Evolutionary conservation across 805 yeast genomes (phyloP).

Genomic region (Candida cerambycidarum): DNA sequence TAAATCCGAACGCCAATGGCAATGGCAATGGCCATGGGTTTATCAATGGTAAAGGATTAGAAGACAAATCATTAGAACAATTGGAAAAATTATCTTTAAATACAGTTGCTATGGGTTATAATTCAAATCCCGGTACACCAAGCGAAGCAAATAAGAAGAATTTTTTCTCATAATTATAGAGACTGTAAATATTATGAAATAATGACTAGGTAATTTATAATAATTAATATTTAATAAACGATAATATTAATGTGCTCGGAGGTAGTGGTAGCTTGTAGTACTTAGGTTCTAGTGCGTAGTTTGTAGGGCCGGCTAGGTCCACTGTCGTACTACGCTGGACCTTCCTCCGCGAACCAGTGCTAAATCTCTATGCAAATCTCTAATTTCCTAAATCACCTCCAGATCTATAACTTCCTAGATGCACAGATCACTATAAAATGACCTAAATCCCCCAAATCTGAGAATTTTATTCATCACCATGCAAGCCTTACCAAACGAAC

Average conservation of each 20-base stretch:
- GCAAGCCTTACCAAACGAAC: neutral
- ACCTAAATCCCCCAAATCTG: neutral
- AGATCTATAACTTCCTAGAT: neutral
- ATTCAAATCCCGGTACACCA: conserved; percentile 42
- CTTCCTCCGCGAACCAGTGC: neutral
- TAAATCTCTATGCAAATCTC: no score
- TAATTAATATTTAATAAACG: conserved; percentile 5
- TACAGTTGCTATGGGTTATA: conserved; percentile 48
- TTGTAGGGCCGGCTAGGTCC: no score
- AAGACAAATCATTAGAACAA: conserved; percentile 20
- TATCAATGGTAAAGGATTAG: conserved; percentile 28
- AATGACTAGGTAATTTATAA: conserved; percentile 5
- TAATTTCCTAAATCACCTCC: no score
- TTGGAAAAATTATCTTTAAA: conserved; percentile 46
- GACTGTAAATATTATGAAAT: conserved; percentile 7
- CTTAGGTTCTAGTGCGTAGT: no score
- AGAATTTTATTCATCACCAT: neutral
- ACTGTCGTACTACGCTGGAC: neutral
- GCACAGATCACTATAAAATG: neutral
- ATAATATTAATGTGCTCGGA: no score
- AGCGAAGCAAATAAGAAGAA: conserved; percentile 13
- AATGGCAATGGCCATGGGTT: no score
- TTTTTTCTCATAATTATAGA: conserved; percentile 7
- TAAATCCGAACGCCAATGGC: conserved; percentile 4
- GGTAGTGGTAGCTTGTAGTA: no score